Conservation (phyloP, 495 filamentous ascomycete species). For the Hapsidospora chrysogenum region DNA sequence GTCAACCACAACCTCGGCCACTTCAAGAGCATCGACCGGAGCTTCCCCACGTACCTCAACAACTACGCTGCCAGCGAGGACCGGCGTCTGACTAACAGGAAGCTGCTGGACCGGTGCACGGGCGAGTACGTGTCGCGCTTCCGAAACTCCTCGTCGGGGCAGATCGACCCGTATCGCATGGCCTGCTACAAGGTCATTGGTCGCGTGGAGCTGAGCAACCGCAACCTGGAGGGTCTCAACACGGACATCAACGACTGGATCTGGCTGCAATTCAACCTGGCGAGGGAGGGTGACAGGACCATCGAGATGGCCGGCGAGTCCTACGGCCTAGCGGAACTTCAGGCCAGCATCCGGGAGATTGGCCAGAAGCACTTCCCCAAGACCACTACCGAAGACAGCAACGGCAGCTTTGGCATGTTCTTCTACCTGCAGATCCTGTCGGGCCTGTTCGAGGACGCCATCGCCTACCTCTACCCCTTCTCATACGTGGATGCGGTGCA, state of each 20-base stretch:
- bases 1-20: slow-evolving; percentile 56
- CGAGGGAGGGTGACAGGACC: slow-evolving; percentile 66
- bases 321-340: slow-evolving; percentile 75
- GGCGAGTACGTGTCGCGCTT: slow-evolving; percentile 74
- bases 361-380: slow-evolving; percentile 71
- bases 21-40: slow-evolving; percentile 79
- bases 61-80: slow-evolving; percentile 56
- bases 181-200: slow-evolving; percentile 97
- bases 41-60: slow-evolving; percentile 77
- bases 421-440: slow-evolving; percentile 82
- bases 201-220: slow-evolving; percentile 70
- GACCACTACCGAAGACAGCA: slow-evolving; percentile 46
- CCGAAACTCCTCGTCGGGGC: slow-evolving; percentile 69
- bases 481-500: slow-evolving; percentile 86
- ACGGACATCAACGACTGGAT: slow-evolving; percentile 86
- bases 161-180: slow-evolving; percentile 87
- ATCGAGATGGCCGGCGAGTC: slow-evolving; percentile 76
- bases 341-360: slow-evolving; percentile 70
- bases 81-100: slow-evolving; percentile 46
- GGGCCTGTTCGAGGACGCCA: slow-evolving; percentile 90
- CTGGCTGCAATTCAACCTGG: slow-evolving; percentile 89
- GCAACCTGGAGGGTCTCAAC: slow-evolving; percentile 64
- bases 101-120: slow-evolving; percentile 70
- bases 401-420: slow-evolving; percentile 69
- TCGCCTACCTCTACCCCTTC: slow-evolving; percentile 77